Conservation (phyloP, 768 basidiomycete species). For the Lactifluus pinguis region DNA sequence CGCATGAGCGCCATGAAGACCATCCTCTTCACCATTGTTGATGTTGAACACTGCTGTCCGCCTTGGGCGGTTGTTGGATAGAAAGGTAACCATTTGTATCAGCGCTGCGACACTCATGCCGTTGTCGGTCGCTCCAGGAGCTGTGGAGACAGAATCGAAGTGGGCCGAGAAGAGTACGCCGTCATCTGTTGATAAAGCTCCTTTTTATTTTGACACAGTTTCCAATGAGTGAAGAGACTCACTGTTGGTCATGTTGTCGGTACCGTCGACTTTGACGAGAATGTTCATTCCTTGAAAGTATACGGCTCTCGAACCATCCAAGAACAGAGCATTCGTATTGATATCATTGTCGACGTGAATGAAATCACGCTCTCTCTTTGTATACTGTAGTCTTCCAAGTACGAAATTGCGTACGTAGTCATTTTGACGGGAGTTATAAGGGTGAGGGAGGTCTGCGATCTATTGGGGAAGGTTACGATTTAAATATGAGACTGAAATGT, state of each 20-base stretch:
- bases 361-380: constrained; percentile 36
- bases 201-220: too few relatives aligned
- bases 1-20: constrained; percentile 63
- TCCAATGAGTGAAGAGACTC: constrained; percentile 8
- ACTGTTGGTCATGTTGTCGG: constrained; percentile 27
- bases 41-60: constrained; percentile 73
- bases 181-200: constrained; percentile 23
- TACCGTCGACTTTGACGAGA: constrained; percentile 53
- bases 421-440: constrained; percentile 72
- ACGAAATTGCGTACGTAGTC: constrained; percentile 56
- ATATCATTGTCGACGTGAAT: constrained; percentile 46
- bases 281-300: constrained; percentile 67
- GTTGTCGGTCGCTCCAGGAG: constrained; percentile 68
- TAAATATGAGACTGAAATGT: neutral
- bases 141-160: constrained; percentile 72
- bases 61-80: constrained; percentile 36
- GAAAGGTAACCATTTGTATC: constrained; percentile 48
- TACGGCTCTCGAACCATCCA: constrained; percentile 19
- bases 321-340: constrained; percentile 41
- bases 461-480: constrained; percentile 16
- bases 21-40: constrained; percentile 81
- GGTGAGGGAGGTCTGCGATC: constrained; percentile 66
- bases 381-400: constrained; percentile 40
- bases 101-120: constrained; percentile 65
- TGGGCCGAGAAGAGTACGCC: constrained; percentile 70